phyloP scores from a whole-genome alignment of 139 green algal species.

The Raphidocelis subcapitata region DNA sequence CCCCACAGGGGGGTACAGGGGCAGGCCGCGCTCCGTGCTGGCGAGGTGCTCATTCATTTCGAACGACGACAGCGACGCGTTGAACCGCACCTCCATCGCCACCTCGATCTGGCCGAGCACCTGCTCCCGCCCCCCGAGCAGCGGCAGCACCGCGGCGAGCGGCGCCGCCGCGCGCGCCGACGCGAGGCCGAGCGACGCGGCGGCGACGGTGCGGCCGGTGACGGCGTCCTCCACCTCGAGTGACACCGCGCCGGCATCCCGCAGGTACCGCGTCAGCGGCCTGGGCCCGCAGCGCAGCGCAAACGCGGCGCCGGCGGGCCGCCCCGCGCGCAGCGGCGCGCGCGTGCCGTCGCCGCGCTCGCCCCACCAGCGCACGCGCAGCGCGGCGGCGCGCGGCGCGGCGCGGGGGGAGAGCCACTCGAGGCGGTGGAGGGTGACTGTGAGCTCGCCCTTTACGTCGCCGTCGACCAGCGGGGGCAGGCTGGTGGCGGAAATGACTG shows the following conservation, averaged over 20 bases:
- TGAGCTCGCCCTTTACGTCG: conserved; percentile 15
- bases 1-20: conserved; percentile 26
- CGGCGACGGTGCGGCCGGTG: conserved; percentile 4
- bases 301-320: conserved; percentile 23
- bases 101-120: conserved; percentile 32
- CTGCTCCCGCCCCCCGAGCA: conserved; percentile 11
- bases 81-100: conserved; percentile 27
- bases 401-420: conserved; percentile 18
- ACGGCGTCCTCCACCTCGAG: conserved; percentile 18
- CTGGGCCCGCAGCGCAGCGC: conserved; percentile 27
- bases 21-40: conserved; percentile 31
- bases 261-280: conserved; percentile 29
- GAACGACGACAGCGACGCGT: conserved; percentile 32
- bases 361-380: conserved; percentile 30
- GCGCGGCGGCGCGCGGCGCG: background rate
- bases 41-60: conserved; percentile 47
- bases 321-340: conserved; percentile 12
- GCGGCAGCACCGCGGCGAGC: conserved; percentile 7
- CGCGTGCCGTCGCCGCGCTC: conserved; percentile 5
- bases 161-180: conserved; percentile 16
- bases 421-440: conserved; percentile 4
- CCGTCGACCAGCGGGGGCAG: conserved; percentile 23
- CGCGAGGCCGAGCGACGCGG: background rate
- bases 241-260: conserved; percentile 20
- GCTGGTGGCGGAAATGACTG: conserved; percentile 8